Conservation (phyloP, 768 basidiomycete genomes). For the Hemileccinum impolitum region DNA sequence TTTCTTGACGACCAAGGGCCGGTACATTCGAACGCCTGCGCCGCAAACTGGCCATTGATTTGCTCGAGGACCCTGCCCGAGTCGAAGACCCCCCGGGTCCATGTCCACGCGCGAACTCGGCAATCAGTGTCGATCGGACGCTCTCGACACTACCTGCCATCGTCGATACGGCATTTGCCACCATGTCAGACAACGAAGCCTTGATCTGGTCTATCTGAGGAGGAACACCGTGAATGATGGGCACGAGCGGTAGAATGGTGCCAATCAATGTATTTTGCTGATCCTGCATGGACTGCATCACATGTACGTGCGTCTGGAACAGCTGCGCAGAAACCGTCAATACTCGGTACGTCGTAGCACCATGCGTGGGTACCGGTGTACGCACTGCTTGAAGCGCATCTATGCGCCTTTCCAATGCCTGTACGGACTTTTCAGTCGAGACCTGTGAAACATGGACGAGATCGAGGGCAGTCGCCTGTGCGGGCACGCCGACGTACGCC, state of each 20-base stretch:
- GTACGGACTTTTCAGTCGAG: slow-evolving; percentile 38
- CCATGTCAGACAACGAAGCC: slow-evolving; percentile 13
- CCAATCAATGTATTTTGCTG: slow-evolving; percentile 34
- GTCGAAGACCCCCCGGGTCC: slow-evolving; percentile 2
- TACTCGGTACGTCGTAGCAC: slow-evolving; percentile 9
- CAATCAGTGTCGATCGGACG: slow-evolving; percentile 10
- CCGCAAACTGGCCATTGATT: background rate
- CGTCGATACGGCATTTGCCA: slow-evolving; percentile 16
- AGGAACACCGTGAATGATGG: slow-evolving; percentile 57
- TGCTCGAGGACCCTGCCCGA: slow-evolving; percentile 1
- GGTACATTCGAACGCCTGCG: slow-evolving; percentile 2
- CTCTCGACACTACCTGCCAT: slow-evolving; percentile 14
- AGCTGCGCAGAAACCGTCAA: slow-evolving; percentile 29
- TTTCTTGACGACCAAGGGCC: background rate
- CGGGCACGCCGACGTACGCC: slow-evolving; percentile 53
- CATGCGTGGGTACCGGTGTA: background rate
- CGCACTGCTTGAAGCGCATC: slow-evolving; percentile 53
- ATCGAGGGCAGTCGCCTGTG: slow-evolving; percentile 43
- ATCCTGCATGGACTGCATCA: slow-evolving; percentile 53
- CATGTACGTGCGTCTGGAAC: slow-evolving; percentile 53
- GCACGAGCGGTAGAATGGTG: slow-evolving; percentile 55
- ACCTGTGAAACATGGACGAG: slow-evolving; percentile 38
- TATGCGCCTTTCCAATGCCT: slow-evolving; percentile 50
- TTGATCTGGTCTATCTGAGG: slow-evolving; percentile 43
- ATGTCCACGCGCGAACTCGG: slow-evolving; percentile 1